Evolutionary conservation across 768 basidiomycete genomes (phyloP), one percentile per base, ranked within the genome.

Genomic region (Lanmaoa rubissima): DNA sequence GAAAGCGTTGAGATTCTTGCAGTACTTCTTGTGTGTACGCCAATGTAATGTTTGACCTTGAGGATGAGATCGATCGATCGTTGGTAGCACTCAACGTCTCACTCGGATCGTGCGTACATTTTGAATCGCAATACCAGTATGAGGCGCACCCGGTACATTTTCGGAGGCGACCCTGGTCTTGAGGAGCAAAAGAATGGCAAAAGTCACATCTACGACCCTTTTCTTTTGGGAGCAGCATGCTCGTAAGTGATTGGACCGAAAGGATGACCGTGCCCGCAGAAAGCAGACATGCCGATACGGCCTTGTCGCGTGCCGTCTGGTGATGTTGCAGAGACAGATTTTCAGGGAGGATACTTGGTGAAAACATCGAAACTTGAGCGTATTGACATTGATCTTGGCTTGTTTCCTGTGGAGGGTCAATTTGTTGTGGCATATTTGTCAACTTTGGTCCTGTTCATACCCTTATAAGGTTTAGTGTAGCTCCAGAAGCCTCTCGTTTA

Each of bases 1-100:
- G 60, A 78, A 88, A 9, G 65, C 59, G 57, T 78, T 78, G 58
- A 82, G 76, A 4, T 55, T 60, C 65, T 82, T 88, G 81, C 90
- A 93, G n/a, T 90, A 75, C 35, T 77, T 80, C 58, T 77, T 83
- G 67, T 93, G 90, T 0, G 74, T 62, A 39, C 78, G 78, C 90
- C 90, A 92, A 52, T 90, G 83, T 35, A 66, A 47, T n/a, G 55
- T 72, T 66, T 93, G 90, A 71, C 90, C 90, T 92, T 66, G 13
- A 32, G 31, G 21, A 34, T 24, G 41, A 48, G 32, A 60, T 44
- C 34, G 42, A 48, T 47, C 53, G 45, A 43, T 61, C 43, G 57
- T 64, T 19, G 60, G 32, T 43, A 31, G 34, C 10, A 32, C 9
- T 54, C 52, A 42, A 56, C 26, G 50, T 53, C 31, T 58, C 36